Evolutionary conservation across 306 rosid species (phyloP).

Genomic region (Lathyrus tuberosus): DNA sequence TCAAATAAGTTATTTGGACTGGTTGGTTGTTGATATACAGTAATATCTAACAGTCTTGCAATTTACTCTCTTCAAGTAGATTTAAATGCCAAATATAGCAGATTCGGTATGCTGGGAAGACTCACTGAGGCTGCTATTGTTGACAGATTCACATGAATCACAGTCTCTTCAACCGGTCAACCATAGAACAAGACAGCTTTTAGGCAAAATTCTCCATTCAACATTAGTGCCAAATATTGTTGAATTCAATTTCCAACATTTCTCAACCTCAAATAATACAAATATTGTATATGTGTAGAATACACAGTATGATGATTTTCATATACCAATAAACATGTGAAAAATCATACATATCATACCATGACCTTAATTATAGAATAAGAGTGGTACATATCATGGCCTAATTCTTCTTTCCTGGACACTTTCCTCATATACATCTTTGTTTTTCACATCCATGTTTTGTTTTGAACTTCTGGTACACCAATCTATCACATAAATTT

Average conservation of each 20-base stretch:
- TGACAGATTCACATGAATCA: constrained; percentile 31
- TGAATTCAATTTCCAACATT: background rate
- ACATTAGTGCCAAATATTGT: constrained; percentile 1
- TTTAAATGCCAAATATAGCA: background rate
- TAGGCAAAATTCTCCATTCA: constrained; percentile 24
- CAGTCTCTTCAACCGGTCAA: constrained; percentile 31
- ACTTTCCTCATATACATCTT: constrained; percentile 2
- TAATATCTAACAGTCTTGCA: constrained; percentile 49
- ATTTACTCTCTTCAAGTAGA: background rate
- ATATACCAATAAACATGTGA: background rate
- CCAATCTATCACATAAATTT: constrained; percentile 6
- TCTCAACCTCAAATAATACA: background rate
- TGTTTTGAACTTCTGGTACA: constrained; percentile 16
- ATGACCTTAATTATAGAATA: too few relatives aligned
- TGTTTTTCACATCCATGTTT: background rate
- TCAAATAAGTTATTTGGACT: constrained; percentile 31
- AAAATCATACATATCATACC: background rate
- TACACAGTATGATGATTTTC: background rate
- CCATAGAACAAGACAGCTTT: constrained; percentile 3
- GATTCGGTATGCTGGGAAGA: background rate
- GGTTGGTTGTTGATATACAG: constrained; percentile 50
- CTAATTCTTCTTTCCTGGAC: background rate
- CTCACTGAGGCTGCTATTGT: background rate
- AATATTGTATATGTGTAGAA: background rate
- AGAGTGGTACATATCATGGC: background rate